Conservation (phyloP, 2,329 filamentous ascomycete genomes). For the Colletotrichum endophyticum region DNA sequence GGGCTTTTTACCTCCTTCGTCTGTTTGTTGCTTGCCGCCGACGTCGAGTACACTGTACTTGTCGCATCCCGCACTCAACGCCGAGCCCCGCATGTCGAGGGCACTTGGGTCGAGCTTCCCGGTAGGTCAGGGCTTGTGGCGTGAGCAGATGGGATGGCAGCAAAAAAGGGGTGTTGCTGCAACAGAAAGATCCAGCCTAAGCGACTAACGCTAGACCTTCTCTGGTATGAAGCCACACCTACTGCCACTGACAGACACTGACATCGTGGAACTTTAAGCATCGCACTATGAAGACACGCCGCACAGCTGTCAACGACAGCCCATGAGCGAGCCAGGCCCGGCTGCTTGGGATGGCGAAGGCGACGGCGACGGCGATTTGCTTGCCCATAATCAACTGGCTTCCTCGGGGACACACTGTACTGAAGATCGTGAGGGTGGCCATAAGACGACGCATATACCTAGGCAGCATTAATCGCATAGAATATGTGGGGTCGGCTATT, state of each 20-base stretch:
- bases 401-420: not conserved
- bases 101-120: not conserved
- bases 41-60: not conserved
- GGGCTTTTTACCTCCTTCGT: not conserved
- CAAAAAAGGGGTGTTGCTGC: not conserved
- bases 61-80: not conserved
- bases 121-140: slow-evolving; percentile 4
- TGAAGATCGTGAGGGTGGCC: not conserved
- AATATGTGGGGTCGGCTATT: not conserved
- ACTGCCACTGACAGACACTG: not conserved
- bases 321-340: not conserved
- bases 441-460: not conserved
- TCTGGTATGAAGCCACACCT: not conserved
- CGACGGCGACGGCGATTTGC: not conserved
- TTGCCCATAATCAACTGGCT: not conserved
- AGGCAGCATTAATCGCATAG: not conserved
- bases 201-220: slow-evolving; percentile 4
- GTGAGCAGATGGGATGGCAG: slow-evolving; percentile 17
- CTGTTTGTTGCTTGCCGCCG: not conserved
- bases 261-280: slow-evolving; percentile 1
- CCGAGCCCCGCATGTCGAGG: not conserved
- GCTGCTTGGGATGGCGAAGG: not conserved
- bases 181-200: not conserved
- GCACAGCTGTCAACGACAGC: not conserved
- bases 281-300: not conserved